Evolutionary conservation across 2,329 filamentous ascomycete species (phyloP), one percentile per base, ranked within the genome.

Genomic region (Colletotrichum spaethianum): DNA sequence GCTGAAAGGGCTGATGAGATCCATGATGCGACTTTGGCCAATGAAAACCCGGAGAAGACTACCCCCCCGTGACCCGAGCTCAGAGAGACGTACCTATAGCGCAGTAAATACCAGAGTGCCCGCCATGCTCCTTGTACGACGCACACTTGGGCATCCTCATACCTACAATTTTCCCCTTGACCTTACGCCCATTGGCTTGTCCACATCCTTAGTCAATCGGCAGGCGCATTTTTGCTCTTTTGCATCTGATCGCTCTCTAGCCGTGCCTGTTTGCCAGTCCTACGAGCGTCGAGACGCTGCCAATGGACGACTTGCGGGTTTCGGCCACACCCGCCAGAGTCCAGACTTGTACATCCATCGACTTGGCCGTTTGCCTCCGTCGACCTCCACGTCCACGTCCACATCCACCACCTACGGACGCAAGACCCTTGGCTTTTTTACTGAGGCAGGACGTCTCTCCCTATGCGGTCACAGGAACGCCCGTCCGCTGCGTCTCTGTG

Each of bases 341-440:
- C 28, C 64, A 52, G 26, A 33, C 16, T 20, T 36, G 26, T 50
- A 40, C 53, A 57, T 28, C 52, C 53, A 57, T 28, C 52, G 23
- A 67, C 44, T 60, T 52, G 63, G 63, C 53, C 31, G 44, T 60
- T 33, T 52, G 53, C 28, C 42, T 38, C 36, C 52, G 44, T n/a
- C 50, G 50, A 33, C n/a, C n/a, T n/a, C n/a, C n/a, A n/a, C n/a
- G n/a, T n/a, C n/a, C n/a, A n/a, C n/a, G n/a, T n/a, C n/a, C n/a
- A n/a, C n/a, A n/a, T n/a, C n/a, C n/a, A n/a, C 44, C 44, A 23
- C n/a, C 44, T 23, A 48, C 20, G 26, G 5, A 36, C 31, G 16
- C 31, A 57, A 26, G 5, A 26, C 40, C 56, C 40, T 60, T 60
- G 56, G 36, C 56, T 28, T 42, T 59, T 23, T 28, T 16, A 3